Conservation (phyloP, 345 rosid species). For the Syzygium grande region DNA sequence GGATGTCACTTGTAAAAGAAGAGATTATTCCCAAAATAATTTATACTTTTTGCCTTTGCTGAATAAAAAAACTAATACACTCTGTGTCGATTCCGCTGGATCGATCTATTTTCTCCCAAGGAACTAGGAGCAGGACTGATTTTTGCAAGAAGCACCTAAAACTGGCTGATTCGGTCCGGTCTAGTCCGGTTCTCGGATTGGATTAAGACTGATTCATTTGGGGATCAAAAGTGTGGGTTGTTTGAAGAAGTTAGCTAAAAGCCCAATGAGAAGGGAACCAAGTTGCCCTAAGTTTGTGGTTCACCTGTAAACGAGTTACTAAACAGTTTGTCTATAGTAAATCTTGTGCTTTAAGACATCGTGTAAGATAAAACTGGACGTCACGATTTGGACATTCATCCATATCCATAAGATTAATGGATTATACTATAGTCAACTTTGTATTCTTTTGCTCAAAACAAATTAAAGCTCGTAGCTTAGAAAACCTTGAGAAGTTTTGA, state of each 20-base stretch:
- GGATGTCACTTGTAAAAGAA: too few relatives aligned
- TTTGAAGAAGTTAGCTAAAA: neutral
- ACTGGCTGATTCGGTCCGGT: too few relatives aligned
- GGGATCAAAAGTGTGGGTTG: neutral
- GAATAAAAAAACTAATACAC: too few relatives aligned
- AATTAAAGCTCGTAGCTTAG: neutral
- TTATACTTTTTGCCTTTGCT: too few relatives aligned
- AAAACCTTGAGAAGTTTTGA: neutral
- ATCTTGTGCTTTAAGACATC: neutral
- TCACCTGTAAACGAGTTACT: neutral
- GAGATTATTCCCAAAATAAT: too few relatives aligned
- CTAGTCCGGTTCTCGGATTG: too few relatives aligned
- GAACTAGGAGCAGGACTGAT: too few relatives aligned
- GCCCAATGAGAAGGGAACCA: neutral
- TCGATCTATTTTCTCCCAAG: too few relatives aligned
- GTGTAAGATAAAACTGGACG: neutral
- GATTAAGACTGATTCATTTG: too few relatives aligned
- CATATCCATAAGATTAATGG: neutral
- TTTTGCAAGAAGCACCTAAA: too few relatives aligned
- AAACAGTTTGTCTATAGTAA: neutral
- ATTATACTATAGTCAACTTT: neutral
- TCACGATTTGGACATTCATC: neutral
- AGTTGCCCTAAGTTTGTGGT: neutral
- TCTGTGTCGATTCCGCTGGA: too few relatives aligned
- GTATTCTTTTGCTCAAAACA: neutral